Base-by-base conservation (phyloP, 73 alveolate species). In the Blepharisma stoltei region DNA sequence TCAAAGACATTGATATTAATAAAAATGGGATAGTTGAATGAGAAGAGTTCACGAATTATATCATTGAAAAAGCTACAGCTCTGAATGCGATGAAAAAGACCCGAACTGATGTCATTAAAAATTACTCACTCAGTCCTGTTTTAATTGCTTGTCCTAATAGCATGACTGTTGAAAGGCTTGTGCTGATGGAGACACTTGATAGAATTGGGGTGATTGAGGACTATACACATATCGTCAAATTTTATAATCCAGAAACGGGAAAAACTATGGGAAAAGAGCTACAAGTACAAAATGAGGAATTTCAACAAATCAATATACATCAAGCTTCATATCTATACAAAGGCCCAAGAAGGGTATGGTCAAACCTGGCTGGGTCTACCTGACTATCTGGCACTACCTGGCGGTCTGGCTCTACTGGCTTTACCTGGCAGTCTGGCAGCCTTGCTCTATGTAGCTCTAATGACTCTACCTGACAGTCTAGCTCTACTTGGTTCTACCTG, bases 41-140 rank as follows among this genome's bases (percentile, higher is more conserved):
- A 93, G 96, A 89, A 60, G 93, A 83, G 45, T 89, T 89, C 67
- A 86, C 96, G 5, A 86, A 86, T 76, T 89, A 89, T 55, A 78
- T 89, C 32, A 89, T 89, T 6, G 84, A 80, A 21, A 89, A 89
- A 83, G 96, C 96, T 6, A 82, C 92, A 25, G 87, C 78, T 68
- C 79, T 77, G 82, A 85, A 80, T 80, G 76, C 78, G 70, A 78
- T 71, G 55, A 83, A 48, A 9, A 45, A 83, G 83, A 82, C 82
- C 69, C 81, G 69, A 81, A 73, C 80, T 23, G 96, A 89, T 55
- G 85, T 76, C 65, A 89, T 89, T 41, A 89, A 89, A 68, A 78
- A 80, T 6, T 89, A 86, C 54, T 71, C 90, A 32, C 3, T 32
- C 0, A 32, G 41, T 3, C 41, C 41, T 3, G 41, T 32, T 0